A percentile compares a stretch with the other conserved stretches of the same genome.
These are phyloP conservation scores for Platanus orientalis DNA, from an alignment of 164 flowering plant species.

Conservation along the genomic window DNA sequence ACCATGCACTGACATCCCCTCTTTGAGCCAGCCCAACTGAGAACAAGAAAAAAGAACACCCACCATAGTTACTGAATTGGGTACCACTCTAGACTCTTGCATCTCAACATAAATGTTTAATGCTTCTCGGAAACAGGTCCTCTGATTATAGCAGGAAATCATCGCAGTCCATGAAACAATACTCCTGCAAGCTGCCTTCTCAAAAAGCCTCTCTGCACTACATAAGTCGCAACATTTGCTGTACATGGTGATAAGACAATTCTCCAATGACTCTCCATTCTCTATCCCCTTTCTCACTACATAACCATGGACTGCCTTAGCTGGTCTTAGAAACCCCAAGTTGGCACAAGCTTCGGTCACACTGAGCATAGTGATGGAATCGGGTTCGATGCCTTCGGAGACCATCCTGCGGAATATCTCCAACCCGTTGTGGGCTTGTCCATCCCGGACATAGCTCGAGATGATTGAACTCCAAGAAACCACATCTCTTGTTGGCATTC, in stretches of 20 bases:
- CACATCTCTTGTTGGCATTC: slow-evolving; percentile 53
- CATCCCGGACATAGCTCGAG: slow-evolving; percentile 43
- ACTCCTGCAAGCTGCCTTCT: slow-evolving; percentile 8
- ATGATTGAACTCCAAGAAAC: slow-evolving; percentile 76
- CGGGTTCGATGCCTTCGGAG: slow-evolving; percentile 34
- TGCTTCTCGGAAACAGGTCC: slow-evolving; percentile 40
- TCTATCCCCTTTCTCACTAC: slow-evolving; percentile 35
- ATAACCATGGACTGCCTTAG: slow-evolving; percentile 60
- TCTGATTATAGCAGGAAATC: slow-evolving; percentile 62
- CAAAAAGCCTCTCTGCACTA: slow-evolving; percentile 49
- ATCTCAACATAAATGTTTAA: slow-evolving; percentile 36
- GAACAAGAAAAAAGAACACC: slow-evolving; percentile 52
- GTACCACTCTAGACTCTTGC: slow-evolving; percentile 35
- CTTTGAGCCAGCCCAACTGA: slow-evolving; percentile 38
- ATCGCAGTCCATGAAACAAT: slow-evolving; percentile 55
- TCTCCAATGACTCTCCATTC: slow-evolving; percentile 35
- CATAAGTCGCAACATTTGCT: slow-evolving; percentile 49
- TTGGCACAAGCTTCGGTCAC: slow-evolving; percentile 62
- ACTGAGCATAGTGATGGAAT: slow-evolving; percentile 55
- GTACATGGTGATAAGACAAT: slow-evolving; percentile 57
- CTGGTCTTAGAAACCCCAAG: slow-evolving; percentile 35
- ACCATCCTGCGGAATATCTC: slow-evolving; percentile 50
- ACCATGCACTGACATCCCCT: slow-evolving; percentile 67
- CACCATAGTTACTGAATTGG: slow-evolving; percentile 51
- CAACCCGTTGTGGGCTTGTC: slow-evolving; percentile 35